Percentiles rank a stretch among this genome's conserved stretches.
phyloP scores from a whole-genome alignment of 306 rosid genomes.

The Chamaecrista fasciculata region DNA sequence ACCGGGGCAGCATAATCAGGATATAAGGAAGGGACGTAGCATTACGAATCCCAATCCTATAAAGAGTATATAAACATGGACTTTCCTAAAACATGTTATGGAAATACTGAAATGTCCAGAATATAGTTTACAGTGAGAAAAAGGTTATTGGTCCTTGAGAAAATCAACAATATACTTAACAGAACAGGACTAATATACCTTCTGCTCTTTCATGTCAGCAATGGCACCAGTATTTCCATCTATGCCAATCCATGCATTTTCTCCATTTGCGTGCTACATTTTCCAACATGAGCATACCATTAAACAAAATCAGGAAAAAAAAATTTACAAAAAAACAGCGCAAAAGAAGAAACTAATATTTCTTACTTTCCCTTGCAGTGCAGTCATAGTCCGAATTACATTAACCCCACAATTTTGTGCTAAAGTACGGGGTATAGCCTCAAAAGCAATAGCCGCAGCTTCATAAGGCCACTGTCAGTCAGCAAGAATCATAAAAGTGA shows the following conservation, averaged over 20 bases:
- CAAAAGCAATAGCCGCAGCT: slow-evolving; percentile 98
- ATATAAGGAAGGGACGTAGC: not conserved
- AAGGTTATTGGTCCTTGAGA: not conserved
- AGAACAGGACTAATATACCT: slow-evolving; percentile 45
- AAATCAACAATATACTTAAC: not conserved
- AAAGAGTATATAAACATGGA: slow-evolving; percentile 8
- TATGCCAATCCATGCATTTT: slow-evolving; percentile 94
- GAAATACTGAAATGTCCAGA: not conserved
- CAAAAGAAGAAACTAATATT: not conserved
- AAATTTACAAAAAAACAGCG: not conserved
- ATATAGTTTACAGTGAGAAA: not conserved
- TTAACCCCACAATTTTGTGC: slow-evolving; percentile 98
- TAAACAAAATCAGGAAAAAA: not conserved
- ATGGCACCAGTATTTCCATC: slow-evolving; percentile 86
- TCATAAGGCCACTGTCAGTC: slow-evolving; percentile 92
- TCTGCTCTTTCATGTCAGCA: slow-evolving; percentile 73
- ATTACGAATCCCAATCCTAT: not conserved
- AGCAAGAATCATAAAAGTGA: slow-evolving; percentile 29
- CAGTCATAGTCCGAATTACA: slow-evolving; percentile 94
- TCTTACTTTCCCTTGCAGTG: slow-evolving; percentile 89
- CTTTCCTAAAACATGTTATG: not conserved
- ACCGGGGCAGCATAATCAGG: not conserved
- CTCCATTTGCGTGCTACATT: slow-evolving; percentile 84
- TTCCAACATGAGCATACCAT: slow-evolving; percentile 22
- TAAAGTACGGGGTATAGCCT: slow-evolving; percentile 94